phyloP scores from a whole-genome alignment of 495 filamentous ascomycete species.

The Trypethelium eluteriae region DNA sequence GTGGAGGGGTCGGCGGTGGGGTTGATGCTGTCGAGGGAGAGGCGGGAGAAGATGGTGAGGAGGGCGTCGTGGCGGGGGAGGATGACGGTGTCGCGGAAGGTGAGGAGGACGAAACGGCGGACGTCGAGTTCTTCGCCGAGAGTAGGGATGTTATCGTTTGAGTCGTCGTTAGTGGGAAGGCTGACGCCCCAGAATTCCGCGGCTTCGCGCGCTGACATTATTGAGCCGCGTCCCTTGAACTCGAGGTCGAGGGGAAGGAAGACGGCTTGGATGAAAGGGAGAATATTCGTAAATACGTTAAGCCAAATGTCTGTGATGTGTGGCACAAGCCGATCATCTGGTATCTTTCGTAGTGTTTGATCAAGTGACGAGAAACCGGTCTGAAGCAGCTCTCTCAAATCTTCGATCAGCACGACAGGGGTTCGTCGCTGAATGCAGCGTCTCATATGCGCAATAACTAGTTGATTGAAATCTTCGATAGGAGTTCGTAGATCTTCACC shows the following conservation, averaged over 20 bases:
- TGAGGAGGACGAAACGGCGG: constrained; percentile 76
- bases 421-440: constrained; percentile 36
- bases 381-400: constrained; percentile 68
- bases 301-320: constrained; percentile 90
- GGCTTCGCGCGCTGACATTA: constrained; percentile 69
- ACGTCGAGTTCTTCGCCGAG: constrained; percentile 66
- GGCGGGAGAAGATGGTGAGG: constrained; percentile 80
- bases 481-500: constrained; percentile 82
- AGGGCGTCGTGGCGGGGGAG: constrained; percentile 76
- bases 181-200: constrained; percentile 72
- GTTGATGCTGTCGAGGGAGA: constrained; percentile 76
- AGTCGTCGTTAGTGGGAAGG: constrained; percentile 16
- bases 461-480: constrained; percentile 87
- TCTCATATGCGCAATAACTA: constrained; percentile 48
- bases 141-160: constrained; percentile 34
- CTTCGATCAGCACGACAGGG: constrained; percentile 47
- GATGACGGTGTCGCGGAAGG: constrained; percentile 83
- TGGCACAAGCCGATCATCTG: constrained; percentile 77
- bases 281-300: constrained; percentile 75
- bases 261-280: constrained; percentile 93
- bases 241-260: constrained; percentile 92
- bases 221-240: constrained; percentile 71
- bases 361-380: constrained; percentile 84
- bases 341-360: constrained; percentile 62
- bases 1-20: constrained; percentile 45